Evolutionary conservation across 169 alveolate genomes (phyloP), one percentile per base, ranked within the genome.

Genomic region (Theileria orientalis): DNA sequence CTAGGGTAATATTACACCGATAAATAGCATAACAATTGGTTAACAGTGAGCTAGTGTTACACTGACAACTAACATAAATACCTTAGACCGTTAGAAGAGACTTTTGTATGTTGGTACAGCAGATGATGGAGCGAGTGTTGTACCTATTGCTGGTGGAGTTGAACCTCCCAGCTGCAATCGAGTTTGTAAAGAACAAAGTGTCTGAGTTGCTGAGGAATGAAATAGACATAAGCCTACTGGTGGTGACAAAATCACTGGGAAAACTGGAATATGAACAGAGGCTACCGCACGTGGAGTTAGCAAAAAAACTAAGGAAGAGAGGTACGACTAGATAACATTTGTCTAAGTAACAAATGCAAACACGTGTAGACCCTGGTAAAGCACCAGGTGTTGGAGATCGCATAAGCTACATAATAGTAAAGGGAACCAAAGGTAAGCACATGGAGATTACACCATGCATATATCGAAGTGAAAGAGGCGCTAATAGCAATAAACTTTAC

Each of bases 311-410:
- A 96, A 90, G 96, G 71, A 87, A 93, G 83, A 67, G 86, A 40
- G 75, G 74, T 64, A 46, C 0, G 92, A 19, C 25, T 11, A n/a
- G 29, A n/a, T n/a, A n/a, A n/a, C n/a, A n/a, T n/a, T n/a, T n/a
- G n/a, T n/a, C n/a, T n/a, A n/a, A 8, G 33, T 32, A 2, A 19
- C 23, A 6, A 21, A n/a, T 30, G 37, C 13, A 54, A 0, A 0
- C 16, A 8, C 35, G 32, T 59, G 13, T 92, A 76, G 99, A 97
- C 72, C 96, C 98, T 9, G 97, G 97, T 14, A 93, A 96, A 13
- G 99, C 99, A 1, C 99, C 99, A 7, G 92, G 91, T 46, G 95
- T 97, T 3, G 99, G 99, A 14, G 99, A 98, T 85, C 94, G 99
- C 66, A 98, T 98, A 32, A 95, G 98, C 46, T 98, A 95, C 84